Evolutionary conservation across 805 yeast genomes (phyloP).

Genomic region (Candida argentea): DNA sequence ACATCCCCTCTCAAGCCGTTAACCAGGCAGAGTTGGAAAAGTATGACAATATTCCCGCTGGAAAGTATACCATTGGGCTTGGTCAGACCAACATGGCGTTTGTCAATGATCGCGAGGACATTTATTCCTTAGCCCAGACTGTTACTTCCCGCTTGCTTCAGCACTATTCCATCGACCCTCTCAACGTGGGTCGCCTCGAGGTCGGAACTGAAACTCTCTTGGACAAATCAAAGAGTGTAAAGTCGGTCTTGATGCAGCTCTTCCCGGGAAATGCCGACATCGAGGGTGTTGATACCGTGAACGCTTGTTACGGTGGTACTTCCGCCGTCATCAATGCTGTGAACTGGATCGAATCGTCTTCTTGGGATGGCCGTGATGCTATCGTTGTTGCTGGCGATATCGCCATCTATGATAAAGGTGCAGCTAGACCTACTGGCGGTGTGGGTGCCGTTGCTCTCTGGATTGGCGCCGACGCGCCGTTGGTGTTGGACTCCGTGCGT

Average conservation of each 20-base stretch:
- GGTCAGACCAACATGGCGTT: conserved; percentile 98
- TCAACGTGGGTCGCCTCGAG: conserved; percentile 84
- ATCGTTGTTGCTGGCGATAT: conserved; percentile 96
- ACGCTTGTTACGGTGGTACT: conserved; percentile 99
- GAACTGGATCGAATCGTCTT: conserved; percentile 91
- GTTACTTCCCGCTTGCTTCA: conserved; percentile 66
- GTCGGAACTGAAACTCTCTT: conserved; percentile 97
- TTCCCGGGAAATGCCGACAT: conserved; percentile 81
- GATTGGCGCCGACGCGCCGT: conserved; percentile 97
- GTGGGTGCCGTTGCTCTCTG: conserved; percentile 93
- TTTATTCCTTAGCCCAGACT: conserved; percentile 90
- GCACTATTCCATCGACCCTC: conserved; percentile 75
- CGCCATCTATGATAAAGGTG: conserved; percentile 93
- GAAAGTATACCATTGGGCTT: conserved; percentile 95
- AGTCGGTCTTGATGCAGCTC: conserved; percentile 90
- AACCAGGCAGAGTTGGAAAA: conserved; percentile 82
- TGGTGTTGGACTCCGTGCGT: conserved; percentile 80
- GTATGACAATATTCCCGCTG: conserved; percentile 78
- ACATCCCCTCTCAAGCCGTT: conserved; percentile 78
- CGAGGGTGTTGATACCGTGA: conserved; percentile 92
- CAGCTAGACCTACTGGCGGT: conserved; percentile 99
- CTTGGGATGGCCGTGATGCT: conserved; percentile 98
- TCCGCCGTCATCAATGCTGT: conserved; percentile 86
- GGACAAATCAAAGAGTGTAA: conserved; percentile 95
- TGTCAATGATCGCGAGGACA: conserved; percentile 95